Evolutionary conservation across 495 filamentous ascomycete genomes (phyloP), one percentile per base, ranked within the genome.

Genomic region (Immersiella caudata): DNA sequence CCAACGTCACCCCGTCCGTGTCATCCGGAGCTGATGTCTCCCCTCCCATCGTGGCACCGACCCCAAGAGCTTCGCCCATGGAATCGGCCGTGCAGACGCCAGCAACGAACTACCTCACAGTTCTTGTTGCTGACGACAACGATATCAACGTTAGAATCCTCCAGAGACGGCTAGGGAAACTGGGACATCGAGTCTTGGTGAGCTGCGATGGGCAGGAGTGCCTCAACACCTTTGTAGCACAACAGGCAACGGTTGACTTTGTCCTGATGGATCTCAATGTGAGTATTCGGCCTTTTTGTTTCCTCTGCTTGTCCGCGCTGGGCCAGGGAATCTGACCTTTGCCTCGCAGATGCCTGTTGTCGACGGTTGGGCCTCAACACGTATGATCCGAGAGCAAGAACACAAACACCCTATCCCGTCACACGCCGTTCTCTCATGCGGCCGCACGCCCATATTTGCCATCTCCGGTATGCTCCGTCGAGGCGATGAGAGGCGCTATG

Each of bases 121-220:
- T 94, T 3, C 79, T 94, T 12, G 88, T 95, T 6, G 92, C 91
- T 1, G 92, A 96, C 75, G 92, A 96, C 73, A 92, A 96, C 70
- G 90, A 90, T 0, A 83, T 94, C 66, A 96, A 96, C 65, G 89
- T 88, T 68, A 90, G 86, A 67, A 94, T 95, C 68, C 79, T 95
- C 6, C 81, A 88, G 68, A 93, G 93, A 70, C 80, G 92, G 6
- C 76, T 96, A 1, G 86, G 88, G 49, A 93, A 91, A 74, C 71
- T 88, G 25, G 90, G 91, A 0, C 90, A 95, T 71, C 78, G 81
- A 18, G 88, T 93, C 0, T 69, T 82, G 20, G 72, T 92, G n/a
- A 92, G 90, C 0, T 78, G 87, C 26, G 94, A 96, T 70, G 92
- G 92, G 0, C 88, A 93, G 72, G 91, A 92, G 67, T 95, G 92